Conservation (phyloP, 768 basidiomycete species). For the Chalciporus sphaerocephalus region DNA sequence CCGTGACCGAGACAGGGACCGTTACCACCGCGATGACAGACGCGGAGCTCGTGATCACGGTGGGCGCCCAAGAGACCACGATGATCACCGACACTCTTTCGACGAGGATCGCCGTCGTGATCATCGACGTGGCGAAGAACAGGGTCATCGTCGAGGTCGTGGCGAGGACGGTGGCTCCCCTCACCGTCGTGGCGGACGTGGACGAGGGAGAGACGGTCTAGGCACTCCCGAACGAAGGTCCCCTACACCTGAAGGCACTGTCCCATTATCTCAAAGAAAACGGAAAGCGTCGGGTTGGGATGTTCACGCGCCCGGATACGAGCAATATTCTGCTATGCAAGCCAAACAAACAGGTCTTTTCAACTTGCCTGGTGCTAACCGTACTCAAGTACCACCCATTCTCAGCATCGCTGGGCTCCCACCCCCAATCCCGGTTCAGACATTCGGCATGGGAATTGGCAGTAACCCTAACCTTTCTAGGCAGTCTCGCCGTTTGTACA, state of each 20-base stretch:
- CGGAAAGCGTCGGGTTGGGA: slow-evolving; percentile 95
- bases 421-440: slow-evolving; percentile 78
- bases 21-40: slow-evolving; percentile 46
- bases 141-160: slow-evolving; percentile 24
- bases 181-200: slow-evolving; percentile 43
- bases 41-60: slow-evolving; percentile 47
- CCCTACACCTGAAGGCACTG: slow-evolving; percentile 84
- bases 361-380: slow-evolving; percentile 92
- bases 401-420: slow-evolving; percentile 77
- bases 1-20: slow-evolving; percentile 34
- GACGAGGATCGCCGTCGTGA: slow-evolving; percentile 52
- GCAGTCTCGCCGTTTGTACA: slow-evolving; percentile 92
- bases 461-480: slow-evolving; percentile 86
- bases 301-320: slow-evolving; percentile 91
- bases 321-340: slow-evolving; percentile 90
- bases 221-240: slow-evolving; percentile 78
- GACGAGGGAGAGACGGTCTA: slow-evolving; percentile 42
- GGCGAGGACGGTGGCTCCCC: slow-evolving; percentile 41
- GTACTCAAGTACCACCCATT: slow-evolving; percentile 81
- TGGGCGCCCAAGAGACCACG: slow-evolving; percentile 42
- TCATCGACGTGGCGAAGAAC: slow-evolving; percentile 41
- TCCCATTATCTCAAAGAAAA: slow-evolving; percentile 80
- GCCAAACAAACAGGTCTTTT: slow-evolving; percentile 99
- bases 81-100: slow-evolving; percentile 42
- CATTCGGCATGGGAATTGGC: slow-evolving; percentile 82